phyloP scores from a whole-genome alignment of 768 basidiomycete genomes.

The Pleurotus platypus region DNA sequence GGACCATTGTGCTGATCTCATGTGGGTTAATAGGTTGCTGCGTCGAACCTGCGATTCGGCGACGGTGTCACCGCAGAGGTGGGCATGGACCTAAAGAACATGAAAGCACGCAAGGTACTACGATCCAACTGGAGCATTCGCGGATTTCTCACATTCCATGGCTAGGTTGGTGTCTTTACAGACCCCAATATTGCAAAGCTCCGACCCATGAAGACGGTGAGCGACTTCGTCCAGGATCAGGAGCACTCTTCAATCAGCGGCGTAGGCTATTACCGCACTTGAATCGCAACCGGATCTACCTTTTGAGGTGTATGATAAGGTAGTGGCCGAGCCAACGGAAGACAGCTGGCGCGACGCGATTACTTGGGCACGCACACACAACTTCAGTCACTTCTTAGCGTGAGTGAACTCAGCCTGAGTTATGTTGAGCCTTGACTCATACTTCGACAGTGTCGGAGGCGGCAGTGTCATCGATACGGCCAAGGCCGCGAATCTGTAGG shows the following conservation, averaged over 20 bases:
- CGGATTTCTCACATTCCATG: constrained; percentile 8
- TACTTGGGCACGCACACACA: constrained; percentile 77
- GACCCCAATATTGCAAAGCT: constrained; percentile 83
- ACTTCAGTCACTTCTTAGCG: constrained; percentile 94
- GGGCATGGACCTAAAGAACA: constrained; percentile 92
- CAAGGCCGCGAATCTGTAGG: constrained; percentile 88
- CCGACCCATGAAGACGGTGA: constrained; percentile 76
- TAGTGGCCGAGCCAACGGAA: constrained; percentile 90
- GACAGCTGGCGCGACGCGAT: constrained; percentile 87
- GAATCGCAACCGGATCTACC: constrained; percentile 71
- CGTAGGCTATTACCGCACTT: constrained; percentile 74
- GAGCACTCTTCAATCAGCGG: not conserved
- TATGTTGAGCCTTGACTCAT: no score
- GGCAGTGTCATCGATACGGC: constrained; percentile 95
- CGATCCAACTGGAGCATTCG: not conserved
- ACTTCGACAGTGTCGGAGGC: constrained; percentile 66
- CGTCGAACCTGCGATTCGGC: constrained; percentile 85
- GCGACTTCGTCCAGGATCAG: constrained; percentile 19
- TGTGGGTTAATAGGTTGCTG: constrained; percentile 57
- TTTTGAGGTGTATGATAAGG: constrained; percentile 79
- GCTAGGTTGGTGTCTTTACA: constrained; percentile 89
- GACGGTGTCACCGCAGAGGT: constrained; percentile 88
- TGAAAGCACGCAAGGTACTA: constrained; percentile 82
- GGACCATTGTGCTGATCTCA: no score
- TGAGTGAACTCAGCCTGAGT: constrained; percentile 29